Conservation (phyloP, 352 stramenopile genomes). For the Globisporangium cylindrosporum region DNA sequence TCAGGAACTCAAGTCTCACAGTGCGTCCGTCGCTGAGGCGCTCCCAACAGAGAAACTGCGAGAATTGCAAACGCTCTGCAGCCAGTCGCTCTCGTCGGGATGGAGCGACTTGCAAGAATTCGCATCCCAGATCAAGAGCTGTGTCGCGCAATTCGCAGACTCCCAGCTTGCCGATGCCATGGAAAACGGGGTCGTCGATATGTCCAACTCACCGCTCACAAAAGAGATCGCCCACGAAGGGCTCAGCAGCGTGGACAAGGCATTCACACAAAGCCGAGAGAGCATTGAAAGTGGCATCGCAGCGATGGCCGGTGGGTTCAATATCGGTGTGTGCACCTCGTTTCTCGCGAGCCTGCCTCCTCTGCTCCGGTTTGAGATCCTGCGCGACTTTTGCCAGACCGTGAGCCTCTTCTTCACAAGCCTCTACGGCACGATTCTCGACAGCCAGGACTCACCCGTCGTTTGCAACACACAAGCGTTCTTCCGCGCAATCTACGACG, state of each 20-base stretch:
- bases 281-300: slow-evolving; percentile 26
- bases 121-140: background rate
- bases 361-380: slow-evolving; percentile 39
- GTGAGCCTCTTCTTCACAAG: slow-evolving; percentile 41
- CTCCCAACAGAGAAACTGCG: slow-evolving; percentile 15
- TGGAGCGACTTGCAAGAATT: background rate
- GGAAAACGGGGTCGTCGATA: slow-evolving; percentile 10
- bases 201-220: slow-evolving; percentile 32
- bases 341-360: slow-evolving; percentile 24
- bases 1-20: background rate
- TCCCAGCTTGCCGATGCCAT: background rate
- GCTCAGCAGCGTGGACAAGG: slow-evolving; percentile 24
- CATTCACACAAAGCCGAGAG: slow-evolving; percentile 27
- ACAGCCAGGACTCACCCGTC: slow-evolving; percentile 19
- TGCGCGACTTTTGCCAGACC: slow-evolving; percentile 47
- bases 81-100: background rate
- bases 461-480: background rate
- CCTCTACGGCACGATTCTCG: slow-evolving; percentile 29
- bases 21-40: background rate
- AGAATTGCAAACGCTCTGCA: background rate
- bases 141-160: background rate
- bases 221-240: slow-evolving; percentile 24
- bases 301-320: slow-evolving; percentile 20
- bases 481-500: slow-evolving; percentile 26
- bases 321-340: slow-evolving; percentile 10